Evolutionary conservation across 2,329 filamentous ascomycete genomes (phyloP).

Genomic region (Polytolypa hystricis): DNA sequence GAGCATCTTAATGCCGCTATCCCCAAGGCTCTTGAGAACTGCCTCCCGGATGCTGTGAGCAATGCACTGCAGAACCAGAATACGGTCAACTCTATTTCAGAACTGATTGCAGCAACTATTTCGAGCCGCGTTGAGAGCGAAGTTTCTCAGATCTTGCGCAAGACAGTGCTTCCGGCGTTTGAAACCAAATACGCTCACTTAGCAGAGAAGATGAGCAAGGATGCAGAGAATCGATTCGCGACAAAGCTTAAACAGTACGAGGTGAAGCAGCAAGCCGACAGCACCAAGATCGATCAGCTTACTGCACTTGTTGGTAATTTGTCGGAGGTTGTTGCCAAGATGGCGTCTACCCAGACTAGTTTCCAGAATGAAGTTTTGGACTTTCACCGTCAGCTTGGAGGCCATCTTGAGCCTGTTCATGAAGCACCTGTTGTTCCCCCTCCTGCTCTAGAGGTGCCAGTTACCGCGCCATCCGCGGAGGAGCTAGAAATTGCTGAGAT

Average conservation of each 20-base stretch:
- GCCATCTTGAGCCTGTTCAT: constrained; percentile 11
- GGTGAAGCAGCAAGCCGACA: constrained; percentile 41
- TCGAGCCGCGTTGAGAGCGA: constrained; percentile 58
- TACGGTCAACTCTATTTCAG: constrained; percentile 59
- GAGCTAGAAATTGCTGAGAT: constrained; percentile 34
- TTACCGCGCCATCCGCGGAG: constrained; percentile 19
- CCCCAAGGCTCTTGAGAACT: constrained; percentile 60
- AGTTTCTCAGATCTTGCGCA: constrained; percentile 50
- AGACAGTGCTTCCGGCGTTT: constrained; percentile 55
- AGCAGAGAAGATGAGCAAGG: constrained; percentile 55
- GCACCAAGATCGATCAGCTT: constrained; percentile 51
- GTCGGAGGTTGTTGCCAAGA: constrained; percentile 41
- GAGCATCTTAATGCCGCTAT: constrained; percentile 55
- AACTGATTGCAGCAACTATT: constrained; percentile 58
- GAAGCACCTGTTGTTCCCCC: constrained; percentile 9
- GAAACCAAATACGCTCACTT: constrained; percentile 53
- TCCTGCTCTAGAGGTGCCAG: constrained; percentile 13
- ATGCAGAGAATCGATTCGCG: constrained; percentile 53
- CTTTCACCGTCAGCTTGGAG: constrained; percentile 21
- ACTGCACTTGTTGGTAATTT: constrained; percentile 41
- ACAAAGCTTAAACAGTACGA: constrained; percentile 43
- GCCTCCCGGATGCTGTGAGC: constrained; percentile 55
- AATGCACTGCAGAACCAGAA: constrained; percentile 64
- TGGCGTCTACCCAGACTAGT: constrained; percentile 31
- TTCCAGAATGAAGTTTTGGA: constrained; percentile 32